phyloP scores from a whole-genome alignment of 2,329 filamentous ascomycete genomes.

The Dothidotthia symphoricarpi region DNA sequence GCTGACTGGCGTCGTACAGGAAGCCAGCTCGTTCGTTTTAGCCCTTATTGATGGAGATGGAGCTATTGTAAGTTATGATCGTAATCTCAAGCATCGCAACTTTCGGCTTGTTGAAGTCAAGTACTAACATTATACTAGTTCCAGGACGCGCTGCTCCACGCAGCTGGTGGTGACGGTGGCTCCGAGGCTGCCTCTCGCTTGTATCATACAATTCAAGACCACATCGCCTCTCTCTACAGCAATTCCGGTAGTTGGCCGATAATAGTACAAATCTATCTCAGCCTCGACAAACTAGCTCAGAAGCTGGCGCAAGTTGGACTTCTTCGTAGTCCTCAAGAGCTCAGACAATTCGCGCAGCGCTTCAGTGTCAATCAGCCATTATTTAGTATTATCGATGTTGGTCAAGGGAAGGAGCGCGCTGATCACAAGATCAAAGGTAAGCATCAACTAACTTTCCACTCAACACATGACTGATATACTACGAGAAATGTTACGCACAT shows the following conservation, averaged over 20 bases:
- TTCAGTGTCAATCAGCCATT: constrained; percentile 48
- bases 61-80: constrained; percentile 40
- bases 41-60: constrained; percentile 53
- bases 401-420: constrained; percentile 48
- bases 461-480: constrained; percentile 7
- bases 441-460: not conserved
- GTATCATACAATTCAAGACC: constrained; percentile 42
- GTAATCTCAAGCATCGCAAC: too few species aligned
- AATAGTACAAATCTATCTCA: constrained; percentile 50
- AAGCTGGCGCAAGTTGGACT: constrained; percentile 46
- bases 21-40: constrained; percentile 46
- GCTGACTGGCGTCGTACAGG: constrained; percentile 12
- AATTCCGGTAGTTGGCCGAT: constrained; percentile 46
- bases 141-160: constrained; percentile 45
- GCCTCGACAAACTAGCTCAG: constrained; percentile 46
- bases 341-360: constrained; percentile 45
- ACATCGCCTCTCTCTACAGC: constrained; percentile 44
- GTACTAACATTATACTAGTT: constrained; percentile 35
- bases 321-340: constrained; percentile 41
- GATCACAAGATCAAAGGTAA: constrained; percentile 49
- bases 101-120: not conserved
- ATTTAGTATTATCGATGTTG: constrained; percentile 51
- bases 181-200: constrained; percentile 49
- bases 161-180: constrained; percentile 45
- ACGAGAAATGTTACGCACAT: constrained; percentile 48